Percentiles rank a stretch among this genome's conserved stretches.
Evolutionary conservation across 2,329 filamentous ascomycete species (phyloP).

Genomic region (Sclerotinia spermophila): DNA sequence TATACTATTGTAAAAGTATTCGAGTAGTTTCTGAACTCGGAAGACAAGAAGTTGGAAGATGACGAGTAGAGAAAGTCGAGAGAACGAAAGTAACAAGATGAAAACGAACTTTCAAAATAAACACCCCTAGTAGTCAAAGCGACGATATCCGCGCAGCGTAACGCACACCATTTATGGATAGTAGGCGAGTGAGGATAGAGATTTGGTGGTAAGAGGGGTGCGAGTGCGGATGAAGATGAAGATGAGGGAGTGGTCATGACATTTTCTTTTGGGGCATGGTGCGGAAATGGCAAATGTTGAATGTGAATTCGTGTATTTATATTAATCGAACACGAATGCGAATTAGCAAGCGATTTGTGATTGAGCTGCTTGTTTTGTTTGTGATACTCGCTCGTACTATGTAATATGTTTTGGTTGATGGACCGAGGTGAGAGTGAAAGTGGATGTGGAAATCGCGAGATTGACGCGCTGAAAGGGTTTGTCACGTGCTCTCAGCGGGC

Average conservation of each 20-base stretch:
- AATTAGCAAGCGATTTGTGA: too few relatives aligned
- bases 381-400: not conserved
- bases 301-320: not conserved
- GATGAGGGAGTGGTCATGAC: slow-evolving; percentile 46
- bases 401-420: not conserved
- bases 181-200: slow-evolving; percentile 62
- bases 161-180: slow-evolving; percentile 55
- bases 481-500: not conserved
- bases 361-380: not conserved
- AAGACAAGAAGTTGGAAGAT: not conserved
- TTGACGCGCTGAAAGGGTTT: not conserved
- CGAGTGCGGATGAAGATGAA: slow-evolving; percentile 30
- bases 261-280: slow-evolving; percentile 36
- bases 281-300: not conserved
- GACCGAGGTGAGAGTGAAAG: not conserved
- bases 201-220: slow-evolving; percentile 52
- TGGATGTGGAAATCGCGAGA: slow-evolving; percentile 7
- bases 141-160: slow-evolving; percentile 51
- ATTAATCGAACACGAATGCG: not conserved
- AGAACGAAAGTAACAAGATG: not conserved
- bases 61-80: not conserved
- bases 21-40: too few relatives aligned
- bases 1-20: too few relatives aligned
- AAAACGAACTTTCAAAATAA: slow-evolving; percentile 49
- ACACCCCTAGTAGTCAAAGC: slow-evolving; percentile 45